Evolutionary conservation across 164 flowering plant genomes (phyloP).

Genomic region (Vitis vinifera): ASM3070453v1 NC_081819.1:19645501-19646000

Average conservation of each 20-base stretch:
- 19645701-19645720: constrained; percentile 66
- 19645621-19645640: constrained; percentile 39
- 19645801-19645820: constrained; percentile 57
- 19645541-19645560: constrained; percentile 39
- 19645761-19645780: constrained; percentile 64
- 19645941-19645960: constrained; percentile 35
- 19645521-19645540: constrained; percentile 30
- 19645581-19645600: constrained; percentile 58
- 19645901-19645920: too few species aligned
- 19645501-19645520: too few species aligned
- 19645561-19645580: constrained; percentile 38
- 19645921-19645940: too few species aligned
- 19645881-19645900: too few species aligned
- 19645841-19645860: constrained; percentile 72
- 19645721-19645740: constrained; percentile 61
- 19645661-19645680: constrained; percentile 79
- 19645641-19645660: constrained; percentile 58
- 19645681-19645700: constrained; percentile 79
- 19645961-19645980: constrained; percentile 42
- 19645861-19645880: too few species aligned
- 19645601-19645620: constrained; percentile 56
- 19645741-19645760: constrained; percentile 67
- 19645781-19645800: constrained; percentile 49
- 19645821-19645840: constrained; percentile 69
- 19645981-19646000: constrained; percentile 49